These are phyloP conservation scores for Hypomyces perniciosus DNA, from an alignment of 2,329 filamentous ascomycete species.

Conservation along the genomic window DNA sequence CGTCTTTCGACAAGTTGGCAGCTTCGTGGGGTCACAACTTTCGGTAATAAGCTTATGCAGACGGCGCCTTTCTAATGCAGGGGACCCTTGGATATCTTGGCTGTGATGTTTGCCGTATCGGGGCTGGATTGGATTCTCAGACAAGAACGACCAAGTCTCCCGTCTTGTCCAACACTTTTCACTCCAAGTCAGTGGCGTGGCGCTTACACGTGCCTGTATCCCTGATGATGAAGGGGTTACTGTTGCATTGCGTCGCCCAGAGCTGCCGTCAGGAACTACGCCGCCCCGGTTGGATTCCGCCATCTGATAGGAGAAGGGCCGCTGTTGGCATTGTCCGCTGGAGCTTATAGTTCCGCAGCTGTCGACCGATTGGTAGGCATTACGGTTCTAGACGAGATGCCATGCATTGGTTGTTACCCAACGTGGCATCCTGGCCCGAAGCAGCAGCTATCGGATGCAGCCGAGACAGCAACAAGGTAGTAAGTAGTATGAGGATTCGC, in stretches of 20 bases:
- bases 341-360: too few relatives aligned
- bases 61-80: background rate
- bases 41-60: background rate
- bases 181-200: background rate
- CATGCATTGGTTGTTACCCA: slow-evolving; percentile 1
- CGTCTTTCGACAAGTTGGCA: too few relatives aligned
- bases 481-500: too few relatives aligned
- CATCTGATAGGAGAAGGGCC: background rate
- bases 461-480: too few relatives aligned
- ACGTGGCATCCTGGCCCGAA: background rate
- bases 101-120: background rate
- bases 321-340: too few relatives aligned
- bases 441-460: background rate
- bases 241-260: background rate
- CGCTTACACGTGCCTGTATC: slow-evolving; percentile 2
- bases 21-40: background rate
- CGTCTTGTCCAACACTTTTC: background rate
- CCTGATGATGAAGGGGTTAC: slow-evolving; percentile 1
- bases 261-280: background rate
- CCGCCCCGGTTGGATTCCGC: background rate
- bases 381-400: background rate
- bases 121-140: background rate
- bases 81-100: background rate
- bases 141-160: background rate
- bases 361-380: too few relatives aligned